Base-by-base conservation (phyloP, 2,329 filamentous ascomycete genomes). In the Phyllosticta ampelicida region DNA sequence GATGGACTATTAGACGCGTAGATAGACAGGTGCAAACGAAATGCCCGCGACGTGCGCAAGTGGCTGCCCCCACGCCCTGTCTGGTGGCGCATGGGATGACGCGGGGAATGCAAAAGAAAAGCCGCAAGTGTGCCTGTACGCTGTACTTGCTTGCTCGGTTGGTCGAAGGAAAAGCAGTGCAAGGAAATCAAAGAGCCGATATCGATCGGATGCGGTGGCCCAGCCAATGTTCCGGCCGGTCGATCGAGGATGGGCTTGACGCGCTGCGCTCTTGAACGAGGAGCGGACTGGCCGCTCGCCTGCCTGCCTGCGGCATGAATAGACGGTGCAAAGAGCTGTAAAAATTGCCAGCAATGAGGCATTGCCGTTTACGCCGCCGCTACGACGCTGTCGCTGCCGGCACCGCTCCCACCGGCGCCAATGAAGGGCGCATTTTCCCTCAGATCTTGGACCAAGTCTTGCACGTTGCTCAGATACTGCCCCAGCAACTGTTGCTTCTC, bases 401-500 rank as follows among this genome's bases (percentile, higher is more conserved):
- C 13, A 18, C 36, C 36, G 5, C 30, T 16, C 3, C 36, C 36
- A n/a, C 36, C 36, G 2, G 36, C 36, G 13, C 36, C 11, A n/a
- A 44, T 66, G 60, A 73, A 73, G 0, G 89, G 86, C 52, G 86
- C 85, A 63, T 84, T 87, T 69, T 89, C 89, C 63, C 86, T 84
- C 65, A 96, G 74, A 71, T 96, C 90, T 69, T 87, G 84, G 56
- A 95, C 89, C 60, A 95, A 78, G 65, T 91, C 89, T 62, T 91
- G 87, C 53, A 72, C 72, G 67, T 87, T 94, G 71, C 80, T 86
- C 67, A 95, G 77, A 71, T 94, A 89, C 63, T 83, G 80, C 50
- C 86, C 87, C 48, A 95, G 76, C 70, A 95, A 74, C 59, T 79
- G 79, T 74, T 94, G 89, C 75, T 96, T 96, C 71, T 95, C 87